A percentile compares a stretch with the other conserved stretches of the same genome.
These are phyloP conservation scores for Ogataea sp. DNA, from an alignment of 805 yeast species.

Conservation along the genomic window DNA sequence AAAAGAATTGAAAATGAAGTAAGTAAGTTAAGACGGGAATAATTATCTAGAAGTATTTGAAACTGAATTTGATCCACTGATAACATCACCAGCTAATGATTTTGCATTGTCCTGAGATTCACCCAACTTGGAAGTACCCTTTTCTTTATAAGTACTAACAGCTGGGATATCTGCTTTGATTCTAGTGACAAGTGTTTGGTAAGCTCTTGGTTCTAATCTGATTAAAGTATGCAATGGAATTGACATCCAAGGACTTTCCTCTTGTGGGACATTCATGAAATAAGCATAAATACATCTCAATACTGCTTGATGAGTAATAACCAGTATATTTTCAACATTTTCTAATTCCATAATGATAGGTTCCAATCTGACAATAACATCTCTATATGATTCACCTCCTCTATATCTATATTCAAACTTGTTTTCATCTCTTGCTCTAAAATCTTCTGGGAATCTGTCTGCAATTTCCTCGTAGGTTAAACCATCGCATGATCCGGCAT, in stretches of 20 bases:
- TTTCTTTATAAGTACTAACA: constrained; percentile 92
- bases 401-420: constrained; percentile 93
- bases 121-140: constrained; percentile 70
- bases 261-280: constrained; percentile 97
- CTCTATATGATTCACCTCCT: constrained; percentile 96
- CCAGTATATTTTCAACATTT: constrained; percentile 90
- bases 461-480: constrained; percentile 93
- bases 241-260: constrained; percentile 98
- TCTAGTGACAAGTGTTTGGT: constrained; percentile 77
- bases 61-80: constrained; percentile 17
- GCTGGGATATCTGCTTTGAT: constrained; percentile 97
- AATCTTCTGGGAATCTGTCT: constrained; percentile 80
- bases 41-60: background rate
- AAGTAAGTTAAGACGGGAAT: too few species aligned
- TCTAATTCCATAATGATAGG: constrained; percentile 98
- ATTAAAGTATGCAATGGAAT: constrained; percentile 94
- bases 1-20: too few species aligned
- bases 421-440: constrained; percentile 90
- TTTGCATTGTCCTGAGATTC: constrained; percentile 32
- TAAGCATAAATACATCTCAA: constrained; percentile 94
- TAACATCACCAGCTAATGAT: constrained; percentile 42
- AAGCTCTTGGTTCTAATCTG: constrained; percentile 92
- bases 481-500: constrained; percentile 97
- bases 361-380: constrained; percentile 88
- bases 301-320: constrained; percentile 97